Evolutionary conservation across 1,284 basidiomycete genomes (phyloP).

Genomic region (Rhodotorula mucilaginosa): DNA sequence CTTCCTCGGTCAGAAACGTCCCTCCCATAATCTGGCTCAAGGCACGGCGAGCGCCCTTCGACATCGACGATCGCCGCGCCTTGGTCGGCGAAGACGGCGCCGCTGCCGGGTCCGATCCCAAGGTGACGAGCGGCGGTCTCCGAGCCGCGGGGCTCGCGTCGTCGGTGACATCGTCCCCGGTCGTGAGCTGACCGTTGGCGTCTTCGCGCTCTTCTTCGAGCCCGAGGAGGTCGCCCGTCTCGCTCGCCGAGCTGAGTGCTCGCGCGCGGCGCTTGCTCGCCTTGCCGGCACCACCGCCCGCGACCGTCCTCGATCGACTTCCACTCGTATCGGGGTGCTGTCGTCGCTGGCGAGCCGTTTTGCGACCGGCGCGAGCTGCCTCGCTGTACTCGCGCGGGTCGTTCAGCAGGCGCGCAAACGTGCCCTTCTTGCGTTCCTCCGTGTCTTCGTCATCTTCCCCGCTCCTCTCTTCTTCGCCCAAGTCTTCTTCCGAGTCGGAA

Average conservation of each 20-base stretch:
- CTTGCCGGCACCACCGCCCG: neutral
- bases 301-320: constrained; percentile 19
- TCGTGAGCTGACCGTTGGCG: neutral
- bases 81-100: neutral
- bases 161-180: neutral
- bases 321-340: constrained; percentile 24
- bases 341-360: constrained; percentile 39
- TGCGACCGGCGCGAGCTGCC: constrained; percentile 33
- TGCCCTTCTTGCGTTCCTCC: constrained; percentile 47
- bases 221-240: constrained; percentile 34
- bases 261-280: neutral
- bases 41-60: constrained; percentile 17
- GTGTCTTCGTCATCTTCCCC: constrained; percentile 61
- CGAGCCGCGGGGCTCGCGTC: too few relatives aligned
- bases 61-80: neutral
- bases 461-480: constrained; percentile 51
- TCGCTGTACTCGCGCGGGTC: constrained; percentile 34
- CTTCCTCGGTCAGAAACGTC: constrained; percentile 53
- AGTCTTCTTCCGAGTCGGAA: constrained; percentile 56
- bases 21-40: constrained; percentile 44
- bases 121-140: neutral
- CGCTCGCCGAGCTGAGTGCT: constrained; percentile 17
- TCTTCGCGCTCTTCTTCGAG: constrained; percentile 15
- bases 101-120: too few relatives aligned
- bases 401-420: constrained; percentile 34